Percentiles rank a stretch among this genome's conserved stretches.
phyloP scores from a whole-genome alignment of 73 alveolate genomes.

The Tetrahymena thermophila region DNA sequence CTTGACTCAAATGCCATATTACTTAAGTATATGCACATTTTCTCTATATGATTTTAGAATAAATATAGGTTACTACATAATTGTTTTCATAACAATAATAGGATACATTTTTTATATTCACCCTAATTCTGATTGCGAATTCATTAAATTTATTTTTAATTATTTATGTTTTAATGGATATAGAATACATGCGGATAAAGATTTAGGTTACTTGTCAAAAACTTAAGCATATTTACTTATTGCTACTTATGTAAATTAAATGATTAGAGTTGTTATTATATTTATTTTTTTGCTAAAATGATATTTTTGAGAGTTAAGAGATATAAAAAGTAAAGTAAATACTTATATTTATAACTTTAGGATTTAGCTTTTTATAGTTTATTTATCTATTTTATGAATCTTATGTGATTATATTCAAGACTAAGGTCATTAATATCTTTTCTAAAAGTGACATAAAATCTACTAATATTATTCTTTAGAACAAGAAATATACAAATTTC shows the following conservation, averaged over 20 bases:
- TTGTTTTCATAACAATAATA: neutral
- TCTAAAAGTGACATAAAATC: neutral
- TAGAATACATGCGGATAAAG: neutral
- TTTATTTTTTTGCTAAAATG: neutral
- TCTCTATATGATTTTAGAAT: neutral
- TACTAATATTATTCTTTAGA: neutral
- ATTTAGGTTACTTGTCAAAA: no score
- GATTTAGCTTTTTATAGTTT: neutral
- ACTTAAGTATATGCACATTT: neutral
- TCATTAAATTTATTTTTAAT: no score
- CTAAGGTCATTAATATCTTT: neutral
- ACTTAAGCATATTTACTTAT: neutral
- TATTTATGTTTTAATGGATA: neutral
- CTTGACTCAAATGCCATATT: neutral
- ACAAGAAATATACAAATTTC: no score
- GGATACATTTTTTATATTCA: neutral
- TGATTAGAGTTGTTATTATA: neutral
- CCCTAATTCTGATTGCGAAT: neutral
- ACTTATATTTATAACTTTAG: neutral
- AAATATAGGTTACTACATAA: no score
- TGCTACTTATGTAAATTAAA: neutral
- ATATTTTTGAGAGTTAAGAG: neutral
- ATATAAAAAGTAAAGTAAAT: neutral
- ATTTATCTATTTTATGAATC: neutral
- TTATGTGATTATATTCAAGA: no score